Percentiles rank a stretch among this genome's conserved stretches.
Conservation (phyloP, 192 early-diverging fungal genomes). For the Coemansia sp. region DNA sequence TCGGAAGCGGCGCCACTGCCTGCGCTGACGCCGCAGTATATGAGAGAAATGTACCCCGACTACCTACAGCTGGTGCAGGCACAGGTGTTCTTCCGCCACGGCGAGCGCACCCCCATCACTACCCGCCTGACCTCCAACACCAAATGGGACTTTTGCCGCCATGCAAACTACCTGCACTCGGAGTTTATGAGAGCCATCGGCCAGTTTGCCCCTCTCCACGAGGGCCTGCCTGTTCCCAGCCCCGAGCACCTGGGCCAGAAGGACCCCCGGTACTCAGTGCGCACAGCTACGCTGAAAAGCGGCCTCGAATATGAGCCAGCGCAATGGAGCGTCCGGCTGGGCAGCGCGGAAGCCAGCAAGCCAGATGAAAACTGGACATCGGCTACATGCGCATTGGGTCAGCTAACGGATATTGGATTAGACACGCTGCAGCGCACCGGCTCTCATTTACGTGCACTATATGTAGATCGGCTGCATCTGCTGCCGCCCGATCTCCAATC, state of each 20-base stretch:
- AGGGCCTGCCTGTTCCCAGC: slow-evolving; percentile 24
- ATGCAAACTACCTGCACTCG: slow-evolving; percentile 28
- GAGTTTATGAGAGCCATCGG: slow-evolving; percentile 41
- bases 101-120: slow-evolving; percentile 34
- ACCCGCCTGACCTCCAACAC: slow-evolving; percentile 1
- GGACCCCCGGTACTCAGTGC: slow-evolving; percentile 13
- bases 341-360: not conserved
- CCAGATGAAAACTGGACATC: slow-evolving; percentile 7
- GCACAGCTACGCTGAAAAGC: slow-evolving; percentile 19
- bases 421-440: slow-evolving; percentile 45
- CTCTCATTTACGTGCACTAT: slow-evolving; percentile 47
- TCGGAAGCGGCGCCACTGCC: slow-evolving; percentile 35
- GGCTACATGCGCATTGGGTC: slow-evolving; percentile 43
- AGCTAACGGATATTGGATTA: slow-evolving; percentile 57
- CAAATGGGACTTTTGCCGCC: slow-evolving; percentile 28
- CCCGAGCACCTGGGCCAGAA: slow-evolving; percentile 2
- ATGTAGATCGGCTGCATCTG: slow-evolving; percentile 48
- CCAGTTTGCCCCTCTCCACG: slow-evolving; percentile 23
- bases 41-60: slow-evolving; percentile 23
- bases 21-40: slow-evolving; percentile 18
- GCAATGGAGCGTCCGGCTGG: slow-evolving; percentile 28
- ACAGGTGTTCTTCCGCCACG: slow-evolving; percentile 49
- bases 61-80: slow-evolving; percentile 34
- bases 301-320: slow-evolving; percentile 38
- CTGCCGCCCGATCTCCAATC: slow-evolving; percentile 9